These are phyloP conservation scores for Amaranthus cruentus DNA, from an alignment of 148 eudicot genomes.

Conservation along the genomic window DNA sequence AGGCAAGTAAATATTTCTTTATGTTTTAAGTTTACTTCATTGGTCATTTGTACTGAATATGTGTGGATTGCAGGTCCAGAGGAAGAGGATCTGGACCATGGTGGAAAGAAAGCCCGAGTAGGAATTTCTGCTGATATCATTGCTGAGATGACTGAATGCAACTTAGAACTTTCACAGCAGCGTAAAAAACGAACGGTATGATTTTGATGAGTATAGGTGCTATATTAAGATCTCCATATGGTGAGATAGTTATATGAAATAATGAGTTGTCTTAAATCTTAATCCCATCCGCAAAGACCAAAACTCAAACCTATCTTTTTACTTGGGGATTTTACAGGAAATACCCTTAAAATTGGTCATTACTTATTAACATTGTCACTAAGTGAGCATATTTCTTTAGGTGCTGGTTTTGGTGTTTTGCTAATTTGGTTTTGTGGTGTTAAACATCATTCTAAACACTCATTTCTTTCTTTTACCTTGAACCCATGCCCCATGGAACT, in stretches of 20 bases:
- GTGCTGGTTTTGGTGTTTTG: too few species aligned
- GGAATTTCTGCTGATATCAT: conserved; percentile 75
- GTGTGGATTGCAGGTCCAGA: conserved; percentile 46
- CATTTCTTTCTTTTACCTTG: not conserved
- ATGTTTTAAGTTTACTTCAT: not conserved
- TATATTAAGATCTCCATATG: not conserved
- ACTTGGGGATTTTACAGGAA: too few species aligned
- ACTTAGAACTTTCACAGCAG: conserved; percentile 79
- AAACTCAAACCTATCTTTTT: too few species aligned
- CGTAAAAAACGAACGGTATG: conserved; percentile 84
- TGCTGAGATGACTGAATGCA: conserved; percentile 80
- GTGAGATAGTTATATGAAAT: too few species aligned
- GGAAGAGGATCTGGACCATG: conserved; percentile 57
- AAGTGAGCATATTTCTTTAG: too few species aligned
- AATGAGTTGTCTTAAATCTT: too few species aligned
- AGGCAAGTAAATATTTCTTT: conserved; percentile 38
- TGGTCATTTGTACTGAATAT: conserved; percentile 9
- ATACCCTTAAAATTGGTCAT: too few species aligned
- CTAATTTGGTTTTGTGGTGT: not conserved
- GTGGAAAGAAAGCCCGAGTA: conserved; percentile 54
- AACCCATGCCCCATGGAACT: too few species aligned
- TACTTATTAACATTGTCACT: too few species aligned
- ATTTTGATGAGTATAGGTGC: not conserved
- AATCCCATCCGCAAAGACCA: too few species aligned
- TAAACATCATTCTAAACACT: not conserved